Percentiles rank a stretch among this genome's conserved stretches.
Evolutionary conservation across 176 grass and related monocot genomes (phyloP).

Genomic region (Puccinellia tenuiflora): DNA sequence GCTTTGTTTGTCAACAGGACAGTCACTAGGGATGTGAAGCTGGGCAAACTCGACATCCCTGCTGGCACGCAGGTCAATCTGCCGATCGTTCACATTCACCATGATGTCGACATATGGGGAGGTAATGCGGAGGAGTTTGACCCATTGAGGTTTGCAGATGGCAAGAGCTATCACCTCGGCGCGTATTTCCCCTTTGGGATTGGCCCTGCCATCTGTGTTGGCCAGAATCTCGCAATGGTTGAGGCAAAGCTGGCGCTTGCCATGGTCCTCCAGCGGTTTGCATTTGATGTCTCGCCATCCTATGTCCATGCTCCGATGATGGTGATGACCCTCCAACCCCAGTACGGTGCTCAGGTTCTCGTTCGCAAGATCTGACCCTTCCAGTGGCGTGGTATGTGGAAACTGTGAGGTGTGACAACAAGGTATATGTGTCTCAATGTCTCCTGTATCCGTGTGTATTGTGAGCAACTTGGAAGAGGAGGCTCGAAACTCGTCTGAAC

Average conservation of each 20-base stretch:
- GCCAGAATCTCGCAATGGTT: slow-evolving; percentile 69
- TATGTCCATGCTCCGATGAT: slow-evolving; percentile 75
- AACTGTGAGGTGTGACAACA: neutral
- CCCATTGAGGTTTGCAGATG: slow-evolving; percentile 68
- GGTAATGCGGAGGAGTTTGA: slow-evolving; percentile 49
- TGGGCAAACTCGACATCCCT: slow-evolving; percentile 55
- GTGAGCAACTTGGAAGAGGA: neutral
- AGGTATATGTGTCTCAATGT: neutral
- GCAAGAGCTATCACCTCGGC: slow-evolving; percentile 62
- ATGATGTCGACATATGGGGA: slow-evolving; percentile 64
- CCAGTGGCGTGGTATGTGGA: neutral
- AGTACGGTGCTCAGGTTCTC: slow-evolving; percentile 75
- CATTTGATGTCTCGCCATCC: slow-evolving; percentile 54
- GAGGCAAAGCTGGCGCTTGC: slow-evolving; percentile 66
- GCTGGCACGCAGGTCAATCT: slow-evolving; percentile 51
- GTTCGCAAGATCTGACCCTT: slow-evolving; percentile 49
- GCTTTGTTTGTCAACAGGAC: slow-evolving; percentile 40
- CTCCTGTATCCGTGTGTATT: neutral
- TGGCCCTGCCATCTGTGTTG: slow-evolving; percentile 59
- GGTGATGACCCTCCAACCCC: slow-evolving; percentile 57
- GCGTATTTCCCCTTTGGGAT: slow-evolving; percentile 67
- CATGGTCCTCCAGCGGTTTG: slow-evolving; percentile 51
- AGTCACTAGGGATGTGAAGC: slow-evolving; percentile 35
- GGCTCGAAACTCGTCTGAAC: neutral
- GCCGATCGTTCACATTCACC: slow-evolving; percentile 51